These are phyloP conservation scores for Moesziomyces sp. DNA, from an alignment of 1,284 basidiomycete genomes.

Conservation along the genomic window DNA sequence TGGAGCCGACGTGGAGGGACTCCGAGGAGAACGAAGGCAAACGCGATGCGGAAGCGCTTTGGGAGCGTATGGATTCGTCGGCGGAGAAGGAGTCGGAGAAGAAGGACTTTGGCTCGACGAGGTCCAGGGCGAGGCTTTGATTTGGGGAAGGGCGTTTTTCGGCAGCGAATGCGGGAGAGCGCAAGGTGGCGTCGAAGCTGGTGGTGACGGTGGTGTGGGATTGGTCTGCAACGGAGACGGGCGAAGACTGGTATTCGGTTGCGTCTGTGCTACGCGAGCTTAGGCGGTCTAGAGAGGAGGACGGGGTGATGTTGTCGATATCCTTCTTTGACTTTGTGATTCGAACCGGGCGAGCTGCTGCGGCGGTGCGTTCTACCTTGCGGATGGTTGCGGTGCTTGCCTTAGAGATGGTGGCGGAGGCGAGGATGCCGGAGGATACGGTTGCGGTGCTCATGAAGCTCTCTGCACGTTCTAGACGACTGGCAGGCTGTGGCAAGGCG, in stretches of 20 bases:
- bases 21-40: constrained; percentile 3
- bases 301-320: constrained; percentile 16
- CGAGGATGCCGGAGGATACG: constrained; percentile 11
- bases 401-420: constrained; percentile 38
- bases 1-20: background rate
- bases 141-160: background rate
- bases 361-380: constrained; percentile 20
- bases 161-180: constrained; percentile 1
- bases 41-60: constrained; percentile 9
- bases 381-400: constrained; percentile 44
- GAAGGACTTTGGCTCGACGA: constrained; percentile 19
- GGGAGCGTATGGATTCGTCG: constrained; percentile 11
- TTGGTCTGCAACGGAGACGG: constrained; percentile 14
- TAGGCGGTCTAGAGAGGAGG: constrained; percentile 18
- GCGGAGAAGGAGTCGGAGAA: constrained; percentile 29
- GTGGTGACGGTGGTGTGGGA: constrained; percentile 22
- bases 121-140: background rate
- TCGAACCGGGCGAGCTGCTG: constrained; percentile 27
- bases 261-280: constrained; percentile 21
- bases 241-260: constrained; percentile 13
- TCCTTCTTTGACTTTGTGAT: constrained; percentile 25
- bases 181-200: constrained; percentile 19
- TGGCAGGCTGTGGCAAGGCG: background rate
- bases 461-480: constrained; percentile 25
- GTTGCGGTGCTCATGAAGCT: constrained; percentile 41